A percentile compares a stretch with the other conserved stretches of the same genome.
Evolutionary conservation across 139 green algal species (phyloP).

Genomic region (Chlorella sp.): DNA sequence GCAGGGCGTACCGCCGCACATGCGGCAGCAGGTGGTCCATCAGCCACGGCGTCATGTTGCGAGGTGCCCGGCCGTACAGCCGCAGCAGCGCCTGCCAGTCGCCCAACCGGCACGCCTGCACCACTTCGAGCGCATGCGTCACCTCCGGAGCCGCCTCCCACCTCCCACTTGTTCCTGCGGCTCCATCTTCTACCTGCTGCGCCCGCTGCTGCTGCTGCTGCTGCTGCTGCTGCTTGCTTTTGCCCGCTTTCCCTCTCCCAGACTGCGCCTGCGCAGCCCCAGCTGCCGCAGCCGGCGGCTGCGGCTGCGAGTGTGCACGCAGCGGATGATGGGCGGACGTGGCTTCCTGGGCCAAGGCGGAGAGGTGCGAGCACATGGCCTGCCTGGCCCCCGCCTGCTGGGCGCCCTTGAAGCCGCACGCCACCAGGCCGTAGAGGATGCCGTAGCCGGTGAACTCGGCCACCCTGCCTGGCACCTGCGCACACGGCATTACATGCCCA

Average conservation of each 20-base stretch:
- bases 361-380: background rate
- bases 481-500: too few relatives aligned
- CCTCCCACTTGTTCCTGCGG: background rate
- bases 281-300: background rate
- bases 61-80: background rate
- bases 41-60: background rate
- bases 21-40: background rate
- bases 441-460: slow-evolving; percentile 67
- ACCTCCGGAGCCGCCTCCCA: background rate
- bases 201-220: background rate
- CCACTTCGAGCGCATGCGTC: background rate
- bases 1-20: background rate
- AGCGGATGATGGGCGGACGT: background rate
- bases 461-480: slow-evolving; percentile 25
- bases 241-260: background rate
- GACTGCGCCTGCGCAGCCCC: background rate
- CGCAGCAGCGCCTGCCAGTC: background rate
- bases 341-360: background rate
- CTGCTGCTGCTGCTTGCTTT: background rate
- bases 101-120: background rate
- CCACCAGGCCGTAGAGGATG: slow-evolving; percentile 45
- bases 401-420: background rate
- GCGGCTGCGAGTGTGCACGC: background rate
- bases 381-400: background rate
- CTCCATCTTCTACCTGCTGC: too few relatives aligned